phyloP scores from a whole-genome alignment of 169 alveolate genomes.

The Plasmodium vivax region DNA sequence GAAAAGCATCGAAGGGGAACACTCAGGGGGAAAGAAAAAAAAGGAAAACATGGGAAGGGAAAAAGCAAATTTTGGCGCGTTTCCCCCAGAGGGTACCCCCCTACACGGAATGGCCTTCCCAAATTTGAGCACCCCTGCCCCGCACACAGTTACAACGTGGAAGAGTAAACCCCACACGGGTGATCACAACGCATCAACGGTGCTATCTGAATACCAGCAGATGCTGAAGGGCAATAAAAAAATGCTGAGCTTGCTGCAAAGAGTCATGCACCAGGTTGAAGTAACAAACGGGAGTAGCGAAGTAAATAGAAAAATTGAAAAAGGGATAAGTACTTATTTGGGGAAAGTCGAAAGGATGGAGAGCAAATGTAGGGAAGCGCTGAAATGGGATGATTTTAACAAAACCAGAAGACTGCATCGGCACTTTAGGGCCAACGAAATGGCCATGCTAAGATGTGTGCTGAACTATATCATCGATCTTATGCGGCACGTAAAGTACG shows the following conservation, averaged over 20 bases:
- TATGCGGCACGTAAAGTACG: constrained; percentile 6
- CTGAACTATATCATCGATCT: constrained; percentile 7
- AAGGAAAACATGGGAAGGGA: no score
- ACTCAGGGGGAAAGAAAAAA: not conserved
- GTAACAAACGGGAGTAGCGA: not conserved
- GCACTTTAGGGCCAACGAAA: constrained; percentile 9
- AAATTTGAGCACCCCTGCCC: not conserved
- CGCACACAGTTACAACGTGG: not conserved
- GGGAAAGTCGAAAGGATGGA: constrained; percentile 8
- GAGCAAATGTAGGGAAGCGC: not conserved
- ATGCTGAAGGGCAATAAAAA: not conserved
- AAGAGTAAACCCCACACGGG: not conserved
- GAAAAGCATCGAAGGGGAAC: not conserved
- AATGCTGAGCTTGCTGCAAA: constrained; percentile 9
- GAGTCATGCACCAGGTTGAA: constrained; percentile 10
- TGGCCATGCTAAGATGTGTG: not conserved
- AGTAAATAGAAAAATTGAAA: constrained; percentile 7
- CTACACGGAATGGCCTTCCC: not conserved
- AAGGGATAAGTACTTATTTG: not conserved
- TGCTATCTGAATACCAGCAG: not conserved
- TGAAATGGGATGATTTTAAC: not conserved
- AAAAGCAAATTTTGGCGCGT: not conserved
- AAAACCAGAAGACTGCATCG: not conserved
- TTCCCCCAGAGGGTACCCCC: not conserved
- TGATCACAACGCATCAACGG: not conserved